phyloP scores from a whole-genome alignment of 345 rosid species.

The Pugionium cornutum region DNA sequence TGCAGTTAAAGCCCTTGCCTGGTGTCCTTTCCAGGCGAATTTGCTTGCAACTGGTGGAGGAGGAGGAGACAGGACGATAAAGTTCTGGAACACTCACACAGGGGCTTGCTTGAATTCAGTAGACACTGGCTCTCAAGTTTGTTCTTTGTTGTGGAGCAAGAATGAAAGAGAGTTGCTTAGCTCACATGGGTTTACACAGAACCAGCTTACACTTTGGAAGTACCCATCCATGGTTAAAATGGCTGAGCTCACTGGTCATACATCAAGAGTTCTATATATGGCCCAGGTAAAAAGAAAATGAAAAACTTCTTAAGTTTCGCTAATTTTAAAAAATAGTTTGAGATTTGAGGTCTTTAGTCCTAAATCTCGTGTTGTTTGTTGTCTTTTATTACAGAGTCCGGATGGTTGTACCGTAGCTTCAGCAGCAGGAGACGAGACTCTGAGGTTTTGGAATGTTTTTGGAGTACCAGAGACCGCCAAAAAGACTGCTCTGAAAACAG shows the following conservation, averaged over 20 bases:
- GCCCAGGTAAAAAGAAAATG: conserved; percentile 34
- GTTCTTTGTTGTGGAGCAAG: conserved; percentile 41
- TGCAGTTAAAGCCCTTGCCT: conserved; percentile 61
- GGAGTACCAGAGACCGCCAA: conserved; percentile 52
- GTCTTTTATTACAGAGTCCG: conserved; percentile 49
- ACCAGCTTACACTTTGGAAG: conserved; percentile 45
- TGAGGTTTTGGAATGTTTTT: conserved; percentile 73
- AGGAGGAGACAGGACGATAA: conserved; percentile 41
- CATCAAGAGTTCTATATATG: conserved; percentile 42
- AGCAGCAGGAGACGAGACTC: conserved; percentile 76
- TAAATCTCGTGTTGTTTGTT: conserved; percentile 20
- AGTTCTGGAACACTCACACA: conserved; percentile 45
- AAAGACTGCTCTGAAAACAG: conserved; percentile 47
- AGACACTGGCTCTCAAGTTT: conserved; percentile 45
- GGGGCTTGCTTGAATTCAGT: conserved; percentile 45
- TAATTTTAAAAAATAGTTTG: no score
- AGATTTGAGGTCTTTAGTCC: conserved; percentile 4
- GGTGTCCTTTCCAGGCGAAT: conserved; percentile 51
- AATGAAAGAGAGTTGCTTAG: conserved; percentile 45
- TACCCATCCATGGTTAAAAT: conserved; percentile 47
- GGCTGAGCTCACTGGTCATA: conserved; percentile 49
- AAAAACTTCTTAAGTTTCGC: no score
- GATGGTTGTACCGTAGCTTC: conserved; percentile 77
- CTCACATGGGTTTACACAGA: conserved; percentile 45
- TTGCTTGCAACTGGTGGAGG: conserved; percentile 45